phyloP scores from a whole-genome alignment of 192 early-diverging fungal species.

The Cetraspora pellucida region DNA sequence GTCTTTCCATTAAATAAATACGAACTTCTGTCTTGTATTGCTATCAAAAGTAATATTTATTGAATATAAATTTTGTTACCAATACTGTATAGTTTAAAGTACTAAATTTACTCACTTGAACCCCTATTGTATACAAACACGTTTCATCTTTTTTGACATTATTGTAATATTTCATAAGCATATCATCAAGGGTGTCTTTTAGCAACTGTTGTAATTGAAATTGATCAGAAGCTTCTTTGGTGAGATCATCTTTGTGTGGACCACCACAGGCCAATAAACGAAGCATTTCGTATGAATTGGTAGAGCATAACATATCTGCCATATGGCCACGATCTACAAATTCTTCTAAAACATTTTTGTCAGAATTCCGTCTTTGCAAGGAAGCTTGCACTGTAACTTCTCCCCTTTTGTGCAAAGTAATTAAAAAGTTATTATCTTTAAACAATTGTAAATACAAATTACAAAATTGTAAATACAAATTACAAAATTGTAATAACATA shows the following conservation, averaged over 20 bases:
- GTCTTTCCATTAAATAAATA: slow-evolving; percentile 19
- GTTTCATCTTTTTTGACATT: slow-evolving; percentile 1
- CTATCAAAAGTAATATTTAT: slow-evolving; percentile 21
- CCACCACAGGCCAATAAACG: slow-evolving; percentile 35
- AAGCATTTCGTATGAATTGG: slow-evolving; percentile 21
- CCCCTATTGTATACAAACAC: slow-evolving; percentile 27
- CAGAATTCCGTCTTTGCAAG: slow-evolving; percentile 14
- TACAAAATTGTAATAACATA: slow-evolving; percentile 19
- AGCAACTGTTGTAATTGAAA: background rate
- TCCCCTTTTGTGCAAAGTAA: slow-evolving; percentile 18
- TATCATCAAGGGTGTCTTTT: slow-evolving; percentile 13
- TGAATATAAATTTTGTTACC: slow-evolving; percentile 6
- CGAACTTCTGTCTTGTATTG: slow-evolving; percentile 24
- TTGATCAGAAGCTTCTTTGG: slow-evolving; percentile 9
- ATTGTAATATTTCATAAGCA: slow-evolving; percentile 8
- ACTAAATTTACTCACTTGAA: slow-evolving; percentile 29
- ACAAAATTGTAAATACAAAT: slow-evolving; percentile 12
- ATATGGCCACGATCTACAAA: slow-evolving; percentile 24
- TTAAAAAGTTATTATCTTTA: slow-evolving; percentile 1
- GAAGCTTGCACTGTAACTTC: slow-evolving; percentile 9
- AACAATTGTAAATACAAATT: slow-evolving; percentile 10
- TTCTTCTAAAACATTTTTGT: slow-evolving; percentile 34
- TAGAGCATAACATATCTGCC: slow-evolving; percentile 25
- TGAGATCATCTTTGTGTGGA: slow-evolving; percentile 20
- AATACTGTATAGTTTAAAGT: slow-evolving; percentile 17